These are phyloP conservation scores for Waitea zeae DNA, from an alignment of 1,284 basidiomycete species.

Conservation along the genomic window DNA sequence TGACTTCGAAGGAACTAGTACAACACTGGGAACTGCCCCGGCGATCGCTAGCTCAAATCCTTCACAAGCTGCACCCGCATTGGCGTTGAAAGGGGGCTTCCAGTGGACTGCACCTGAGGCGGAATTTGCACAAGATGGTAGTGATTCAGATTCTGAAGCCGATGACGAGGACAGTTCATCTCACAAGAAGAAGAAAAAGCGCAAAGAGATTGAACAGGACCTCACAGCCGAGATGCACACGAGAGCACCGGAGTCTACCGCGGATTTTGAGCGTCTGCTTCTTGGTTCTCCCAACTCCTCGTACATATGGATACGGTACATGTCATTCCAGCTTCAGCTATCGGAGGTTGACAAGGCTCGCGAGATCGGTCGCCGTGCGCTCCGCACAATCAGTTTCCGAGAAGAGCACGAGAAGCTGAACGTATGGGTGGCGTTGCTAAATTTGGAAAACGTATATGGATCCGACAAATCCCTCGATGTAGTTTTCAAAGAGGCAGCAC, in stretches of 20 bases:
- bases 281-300: constrained; percentile 97
- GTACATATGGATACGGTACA: constrained; percentile 97
- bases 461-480: constrained; percentile 64
- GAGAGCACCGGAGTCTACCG: constrained; percentile 75
- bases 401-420: constrained; percentile 97
- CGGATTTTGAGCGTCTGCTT: constrained; percentile 89
- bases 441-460: constrained; percentile 91
- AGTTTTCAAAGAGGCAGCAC: constrained; percentile 80
- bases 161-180: constrained; percentile 24
- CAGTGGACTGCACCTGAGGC: constrained; percentile 38
- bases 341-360: constrained; percentile 93
- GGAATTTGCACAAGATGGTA: constrained; percentile 16
- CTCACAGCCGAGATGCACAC: constrained; percentile 75
- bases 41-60: not conserved
- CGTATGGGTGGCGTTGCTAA: constrained; percentile 94
- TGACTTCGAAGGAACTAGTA: constrained; percentile 18
- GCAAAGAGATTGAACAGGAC: constrained; percentile 64
- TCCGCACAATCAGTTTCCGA: constrained; percentile 83
- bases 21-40: not conserved
- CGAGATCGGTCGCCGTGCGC: constrained; percentile 70
- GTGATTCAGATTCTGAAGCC: constrained; percentile 26
- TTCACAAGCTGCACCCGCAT: constrained; percentile 11
- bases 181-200: constrained; percentile 43
- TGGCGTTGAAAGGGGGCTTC: constrained; percentile 46
- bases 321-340: constrained; percentile 95